Base-by-base conservation (phyloP, 352 stramenopile genomes). In the Globisporangium recalcitrans region DNA sequence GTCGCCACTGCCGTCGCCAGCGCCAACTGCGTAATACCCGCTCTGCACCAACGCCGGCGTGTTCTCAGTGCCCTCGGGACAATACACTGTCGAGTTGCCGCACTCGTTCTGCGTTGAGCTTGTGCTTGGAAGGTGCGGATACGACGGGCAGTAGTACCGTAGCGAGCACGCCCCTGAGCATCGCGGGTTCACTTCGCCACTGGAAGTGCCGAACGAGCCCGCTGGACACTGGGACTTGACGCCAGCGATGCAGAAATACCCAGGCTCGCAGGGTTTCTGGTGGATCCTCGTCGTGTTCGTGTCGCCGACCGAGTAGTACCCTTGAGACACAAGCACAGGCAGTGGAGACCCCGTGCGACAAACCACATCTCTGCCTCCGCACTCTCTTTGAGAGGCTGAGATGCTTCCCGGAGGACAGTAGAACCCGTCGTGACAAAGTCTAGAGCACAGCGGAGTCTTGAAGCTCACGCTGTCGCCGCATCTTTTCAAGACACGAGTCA, bases 121-220 rank as follows among this genome's bases (percentile, higher is more conserved):
- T 16, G 69, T 74, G 56, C 78, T 88, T 3, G 78, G 70, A 0
- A 62, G 36, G 14, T 53, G 63, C 8, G 80, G 80, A 63, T 82
- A 76, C 40, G 78, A 88, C 24, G 86, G 83, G n/a, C 87, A 96
- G 44, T 70, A 87, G 62, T 86, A 87, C 0, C 89, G 85, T 6
- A 77, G 65, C 26, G 70, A 64, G 48, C 89, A 96, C 13, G 55
- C 24, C 0, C 85, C 87, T 22, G 76, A 90, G 57, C 87, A 96
- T 8, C 11, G 26, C 10, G 78, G 1, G 22, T 71, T 71, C 4
- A 59, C 58, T 4, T 95, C 66, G 0, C 72, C 74, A 13, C 31
- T 63, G 0, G 53, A 70, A n/a, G 73, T 70, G 26, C 90, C 90
- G 29, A 78, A 97, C 1, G 74, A 86, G 9, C 89, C 89, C 9